These are phyloP conservation scores for Striga asiatica DNA, from an alignment of 257 asterid genomes.

Conservation along the genomic window DNA sequence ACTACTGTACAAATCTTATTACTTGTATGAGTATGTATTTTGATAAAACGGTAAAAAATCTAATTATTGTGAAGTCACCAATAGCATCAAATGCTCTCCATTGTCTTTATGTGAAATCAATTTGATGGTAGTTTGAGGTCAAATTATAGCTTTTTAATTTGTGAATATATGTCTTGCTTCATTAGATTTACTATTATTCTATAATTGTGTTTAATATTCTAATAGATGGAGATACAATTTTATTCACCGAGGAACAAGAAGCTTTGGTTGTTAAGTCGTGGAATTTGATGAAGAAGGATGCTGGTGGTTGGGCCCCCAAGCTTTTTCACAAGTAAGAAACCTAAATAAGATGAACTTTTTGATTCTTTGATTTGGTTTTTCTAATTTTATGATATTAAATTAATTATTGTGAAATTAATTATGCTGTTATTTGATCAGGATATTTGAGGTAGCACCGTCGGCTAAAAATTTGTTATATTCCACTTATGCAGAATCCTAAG, in stretches of 20 bases:
- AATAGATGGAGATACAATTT: constrained; percentile 4
- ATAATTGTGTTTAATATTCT: no score
- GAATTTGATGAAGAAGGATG: constrained; percentile 71
- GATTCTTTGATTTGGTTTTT: neutral
- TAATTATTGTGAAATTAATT: no score
- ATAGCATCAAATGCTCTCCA: no score
- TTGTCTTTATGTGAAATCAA: no score
- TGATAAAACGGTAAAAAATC: no score
- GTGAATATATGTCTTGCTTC: no score
- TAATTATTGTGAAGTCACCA: no score
- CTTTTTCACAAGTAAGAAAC: constrained; percentile 49
- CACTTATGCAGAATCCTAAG: constrained; percentile 58
- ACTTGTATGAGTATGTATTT: no score
- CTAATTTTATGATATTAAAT: neutral
- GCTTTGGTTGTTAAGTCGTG: constrained; percentile 70
- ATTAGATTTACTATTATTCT: no score
- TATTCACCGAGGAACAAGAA: constrained; percentile 72
- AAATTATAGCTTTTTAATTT: no score
- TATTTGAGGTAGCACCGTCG: constrained; percentile 91
- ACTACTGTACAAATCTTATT: no score
- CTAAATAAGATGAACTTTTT: neutral
- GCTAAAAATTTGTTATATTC: constrained; percentile 59
- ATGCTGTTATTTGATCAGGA: constrained; percentile 24
- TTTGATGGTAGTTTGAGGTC: no score
- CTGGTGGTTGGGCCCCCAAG: constrained; percentile 86